phyloP scores from a whole-genome alignment of 768 basidiomycete species.

The Auricularia heimuer region DNA sequence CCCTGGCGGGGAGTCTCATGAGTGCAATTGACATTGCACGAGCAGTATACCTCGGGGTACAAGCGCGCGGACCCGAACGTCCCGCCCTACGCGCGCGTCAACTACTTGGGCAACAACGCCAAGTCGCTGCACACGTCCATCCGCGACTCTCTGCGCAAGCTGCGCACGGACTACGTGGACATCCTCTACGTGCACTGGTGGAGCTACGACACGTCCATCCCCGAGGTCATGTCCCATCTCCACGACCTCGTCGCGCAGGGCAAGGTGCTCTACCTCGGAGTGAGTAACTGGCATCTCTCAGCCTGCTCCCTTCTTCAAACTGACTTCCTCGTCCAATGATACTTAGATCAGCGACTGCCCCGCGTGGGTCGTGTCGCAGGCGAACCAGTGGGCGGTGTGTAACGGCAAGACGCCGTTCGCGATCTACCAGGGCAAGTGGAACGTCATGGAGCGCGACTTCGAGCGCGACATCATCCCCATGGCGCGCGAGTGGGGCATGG shows the following conservation, averaged over 20 bases:
- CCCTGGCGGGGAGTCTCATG: too few species aligned
- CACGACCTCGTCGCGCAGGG: slow-evolving; percentile 33
- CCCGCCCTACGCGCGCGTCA: slow-evolving; percentile 20
- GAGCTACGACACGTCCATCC: slow-evolving; percentile 36
- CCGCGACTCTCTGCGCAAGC: slow-evolving; percentile 30
- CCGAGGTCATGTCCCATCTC: slow-evolving; percentile 38
- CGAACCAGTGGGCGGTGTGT: too few species aligned
- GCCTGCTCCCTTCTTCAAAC: too few species aligned
- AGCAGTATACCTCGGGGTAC: slow-evolving; percentile 4
- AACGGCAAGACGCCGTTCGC: slow-evolving; percentile 15
- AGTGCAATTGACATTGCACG: too few species aligned
- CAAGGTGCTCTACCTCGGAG: slow-evolving; percentile 35
- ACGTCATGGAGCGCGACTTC: slow-evolving; percentile 25
- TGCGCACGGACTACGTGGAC: slow-evolving; percentile 51
- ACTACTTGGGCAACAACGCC: slow-evolving; percentile 33
- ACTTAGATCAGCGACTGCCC: too few species aligned
- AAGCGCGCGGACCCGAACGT: slow-evolving; percentile 9
- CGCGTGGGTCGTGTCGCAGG: too few species aligned
- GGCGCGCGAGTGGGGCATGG: slow-evolving; percentile 22
- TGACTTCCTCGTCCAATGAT: too few species aligned
- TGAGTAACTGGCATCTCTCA: too few species aligned
- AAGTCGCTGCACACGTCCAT: slow-evolving; percentile 26
- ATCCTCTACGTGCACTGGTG: slow-evolving; percentile 46
- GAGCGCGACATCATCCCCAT: slow-evolving; percentile 33
- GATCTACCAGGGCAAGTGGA: slow-evolving; percentile 29